Evolutionary conservation across 352 stramenopile genomes (phyloP).

Genomic region (Globisporangium sylvaticum): DNA sequence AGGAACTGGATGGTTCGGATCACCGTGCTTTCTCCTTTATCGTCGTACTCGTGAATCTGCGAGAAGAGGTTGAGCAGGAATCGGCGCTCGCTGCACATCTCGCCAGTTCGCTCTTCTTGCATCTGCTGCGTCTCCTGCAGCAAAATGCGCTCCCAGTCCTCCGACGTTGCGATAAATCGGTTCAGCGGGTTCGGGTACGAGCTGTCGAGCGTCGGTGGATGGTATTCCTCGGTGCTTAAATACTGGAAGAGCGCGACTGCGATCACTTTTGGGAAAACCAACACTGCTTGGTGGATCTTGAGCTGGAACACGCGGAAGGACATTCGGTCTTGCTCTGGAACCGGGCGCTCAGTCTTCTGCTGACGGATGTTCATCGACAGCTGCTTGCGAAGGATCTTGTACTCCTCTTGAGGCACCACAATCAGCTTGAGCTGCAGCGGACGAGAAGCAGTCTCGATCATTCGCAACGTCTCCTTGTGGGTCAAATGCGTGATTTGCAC

Average conservation of each 20-base stretch:
- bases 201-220: constrained; percentile 44
- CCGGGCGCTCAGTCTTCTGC: constrained; percentile 74
- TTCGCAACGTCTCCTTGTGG: constrained; percentile 81
- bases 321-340: constrained; percentile 83
- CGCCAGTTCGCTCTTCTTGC: constrained; percentile 54
- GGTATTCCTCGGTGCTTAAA: constrained; percentile 65
- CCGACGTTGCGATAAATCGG: constrained; percentile 39
- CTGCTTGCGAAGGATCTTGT: constrained; percentile 69
- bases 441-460: constrained; percentile 74
- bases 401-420: constrained; percentile 64
- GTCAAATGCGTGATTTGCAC: constrained; percentile 73
- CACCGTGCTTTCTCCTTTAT: constrained; percentile 85
- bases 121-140: constrained; percentile 54
- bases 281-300: constrained; percentile 79
- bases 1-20: constrained; percentile 83
- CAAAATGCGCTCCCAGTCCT: constrained; percentile 49
- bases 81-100: constrained; percentile 75
- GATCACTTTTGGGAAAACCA: constrained; percentile 66
- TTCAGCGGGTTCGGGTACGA: constrained; percentile 53
- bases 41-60: constrained; percentile 82
- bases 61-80: constrained; percentile 84
- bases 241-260: constrained; percentile 72
- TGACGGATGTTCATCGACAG: constrained; percentile 85
- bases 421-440: constrained; percentile 73
- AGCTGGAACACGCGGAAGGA: constrained; percentile 83